A percentile compares a stretch with the other conserved stretches of the same genome.
Evolutionary conservation across 176 grass and related monocot species (phyloP).

Genomic region (Avena atlantica): DNA sequence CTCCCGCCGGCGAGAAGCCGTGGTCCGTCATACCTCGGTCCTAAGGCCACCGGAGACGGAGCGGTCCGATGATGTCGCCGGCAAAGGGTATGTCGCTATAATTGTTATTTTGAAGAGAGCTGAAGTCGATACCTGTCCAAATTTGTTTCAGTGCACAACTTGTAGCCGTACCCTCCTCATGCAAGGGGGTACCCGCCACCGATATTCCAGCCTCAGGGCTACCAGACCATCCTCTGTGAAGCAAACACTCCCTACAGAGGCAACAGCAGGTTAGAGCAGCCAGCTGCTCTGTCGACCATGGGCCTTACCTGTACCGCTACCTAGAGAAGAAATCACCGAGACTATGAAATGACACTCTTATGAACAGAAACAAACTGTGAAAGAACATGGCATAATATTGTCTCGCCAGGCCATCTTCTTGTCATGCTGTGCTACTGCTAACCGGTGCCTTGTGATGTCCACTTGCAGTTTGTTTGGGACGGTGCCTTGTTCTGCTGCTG

Average conservation of each 20-base stretch:
- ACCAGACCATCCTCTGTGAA: neutral
- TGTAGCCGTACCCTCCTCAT: constrained; percentile 8
- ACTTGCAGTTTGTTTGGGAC: constrained; percentile 38
- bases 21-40: too few species aligned
- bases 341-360: neutral
- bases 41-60: too few species aligned
- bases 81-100: too few species aligned
- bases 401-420: neutral
- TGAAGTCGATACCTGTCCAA: neutral
- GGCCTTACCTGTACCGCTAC: constrained; percentile 34
- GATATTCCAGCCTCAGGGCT: neutral
- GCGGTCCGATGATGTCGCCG: too few species aligned
- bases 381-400: neutral
- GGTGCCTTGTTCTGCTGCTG: constrained; percentile 49
- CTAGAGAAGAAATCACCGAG: neutral
- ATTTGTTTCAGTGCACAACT: constrained; percentile 11
- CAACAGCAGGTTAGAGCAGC: neutral
- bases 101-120: neutral
- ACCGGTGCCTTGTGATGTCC: neutral
- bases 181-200: neutral
- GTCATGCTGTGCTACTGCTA: neutral
- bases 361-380: neutral
- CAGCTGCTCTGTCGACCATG: neutral
- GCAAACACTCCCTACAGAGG: neutral
- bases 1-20: too few species aligned